phyloP scores from a whole-genome alignment of 179 eudicot genomes.

The Camellia oleifera region DNA sequence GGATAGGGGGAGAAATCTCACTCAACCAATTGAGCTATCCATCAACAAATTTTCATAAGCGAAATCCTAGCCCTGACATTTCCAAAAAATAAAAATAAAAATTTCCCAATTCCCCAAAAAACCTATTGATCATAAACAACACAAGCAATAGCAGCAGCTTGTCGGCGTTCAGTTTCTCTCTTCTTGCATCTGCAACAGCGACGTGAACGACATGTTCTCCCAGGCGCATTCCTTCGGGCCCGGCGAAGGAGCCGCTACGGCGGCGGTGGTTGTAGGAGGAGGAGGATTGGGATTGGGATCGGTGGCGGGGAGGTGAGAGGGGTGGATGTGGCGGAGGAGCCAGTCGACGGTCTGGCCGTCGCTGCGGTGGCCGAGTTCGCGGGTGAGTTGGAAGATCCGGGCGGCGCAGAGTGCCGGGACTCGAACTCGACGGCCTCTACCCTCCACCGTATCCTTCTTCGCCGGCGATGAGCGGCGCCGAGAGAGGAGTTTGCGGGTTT shows the following conservation, averaged over 20 bases:
- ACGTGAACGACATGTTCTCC: conserved; percentile 21
- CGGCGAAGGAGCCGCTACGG: conserved; percentile 1
- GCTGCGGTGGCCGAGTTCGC: conserved; percentile 20
- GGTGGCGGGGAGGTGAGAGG: conserved; percentile 4
- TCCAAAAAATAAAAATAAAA: too few relatives aligned
- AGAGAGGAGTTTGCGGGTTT: not conserved
- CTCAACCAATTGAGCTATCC: too few relatives aligned
- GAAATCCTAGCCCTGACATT: not conserved
- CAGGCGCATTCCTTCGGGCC: conserved; percentile 4
- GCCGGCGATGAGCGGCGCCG: not conserved
- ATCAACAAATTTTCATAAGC: too few relatives aligned
- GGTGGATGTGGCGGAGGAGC: conserved; percentile 20
- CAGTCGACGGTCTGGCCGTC: conserved; percentile 22
- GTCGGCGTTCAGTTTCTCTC: not conserved
- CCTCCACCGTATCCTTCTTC: conserved; percentile 2
- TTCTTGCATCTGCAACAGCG: conserved; percentile 18
- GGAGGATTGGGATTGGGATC: not conserved
- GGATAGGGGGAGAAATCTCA: too few relatives aligned
- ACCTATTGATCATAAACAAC: not conserved
- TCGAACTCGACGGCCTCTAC: conserved; percentile 17
- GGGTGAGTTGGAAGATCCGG: conserved; percentile 23
- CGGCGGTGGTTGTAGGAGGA: not conserved
- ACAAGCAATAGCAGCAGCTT: not conserved
- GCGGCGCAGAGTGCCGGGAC: conserved; percentile 22
- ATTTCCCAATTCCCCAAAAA: not conserved